Evolutionary conservation across 208 protist species (phyloP).

Genomic region (Acanthamoeba triangularis): DNA sequence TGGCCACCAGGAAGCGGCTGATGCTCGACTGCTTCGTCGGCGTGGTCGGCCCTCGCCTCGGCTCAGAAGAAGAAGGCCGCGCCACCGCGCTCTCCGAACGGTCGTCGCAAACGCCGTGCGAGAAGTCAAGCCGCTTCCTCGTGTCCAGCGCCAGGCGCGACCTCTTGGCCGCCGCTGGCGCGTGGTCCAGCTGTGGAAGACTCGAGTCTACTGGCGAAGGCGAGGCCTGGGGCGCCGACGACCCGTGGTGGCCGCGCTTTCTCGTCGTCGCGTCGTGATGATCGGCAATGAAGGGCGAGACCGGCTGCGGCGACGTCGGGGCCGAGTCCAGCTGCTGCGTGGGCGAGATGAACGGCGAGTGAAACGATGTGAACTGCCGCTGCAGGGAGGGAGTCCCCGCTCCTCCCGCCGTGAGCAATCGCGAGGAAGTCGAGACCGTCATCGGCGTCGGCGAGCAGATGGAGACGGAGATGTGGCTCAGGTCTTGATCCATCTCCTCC

Average conservation of each 20-base stretch:
- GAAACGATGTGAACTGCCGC: neutral
- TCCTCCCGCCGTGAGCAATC: neutral
- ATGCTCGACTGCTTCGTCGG: slow-evolving; percentile 11
- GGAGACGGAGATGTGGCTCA: neutral
- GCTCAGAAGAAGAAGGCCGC: too few relatives aligned
- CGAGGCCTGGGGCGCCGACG: neutral
- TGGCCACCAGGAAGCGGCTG: slow-evolving; percentile 15
- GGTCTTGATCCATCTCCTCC: neutral
- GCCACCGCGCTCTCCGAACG: too few relatives aligned
- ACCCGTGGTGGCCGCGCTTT: neutral
- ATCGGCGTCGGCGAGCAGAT: neutral
- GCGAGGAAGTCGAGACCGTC: neutral
- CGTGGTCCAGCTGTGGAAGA: too few relatives aligned
- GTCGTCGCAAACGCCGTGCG: neutral
- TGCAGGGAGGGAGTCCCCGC: neutral
- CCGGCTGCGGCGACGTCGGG: neutral
- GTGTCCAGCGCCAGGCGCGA: neutral
- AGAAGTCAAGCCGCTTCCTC: slow-evolving; percentile 3
- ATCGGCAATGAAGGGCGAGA: neutral
- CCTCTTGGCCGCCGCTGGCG: neutral
- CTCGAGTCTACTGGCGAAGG: neutral
- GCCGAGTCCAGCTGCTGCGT: neutral
- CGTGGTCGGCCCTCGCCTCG: neutral
- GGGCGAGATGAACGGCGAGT: slow-evolving; percentile 2
- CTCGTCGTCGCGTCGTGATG: neutral